Conservation (phyloP, 1,284 basidiomycete genomes). For the Farysia itapuensis region DNA sequence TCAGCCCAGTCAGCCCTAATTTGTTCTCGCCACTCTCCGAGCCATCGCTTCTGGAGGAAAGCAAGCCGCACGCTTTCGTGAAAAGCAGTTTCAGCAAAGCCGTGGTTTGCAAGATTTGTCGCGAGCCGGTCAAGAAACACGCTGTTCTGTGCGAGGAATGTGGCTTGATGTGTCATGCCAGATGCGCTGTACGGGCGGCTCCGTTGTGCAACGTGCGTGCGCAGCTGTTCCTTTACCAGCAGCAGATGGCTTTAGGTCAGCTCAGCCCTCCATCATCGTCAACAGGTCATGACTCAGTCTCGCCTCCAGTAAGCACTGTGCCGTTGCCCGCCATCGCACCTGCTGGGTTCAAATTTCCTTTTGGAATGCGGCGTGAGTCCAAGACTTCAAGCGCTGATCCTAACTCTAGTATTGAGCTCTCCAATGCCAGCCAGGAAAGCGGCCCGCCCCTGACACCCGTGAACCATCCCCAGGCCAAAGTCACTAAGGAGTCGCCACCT, state of each 20-base stretch:
- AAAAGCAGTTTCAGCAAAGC: constrained; percentile 91
- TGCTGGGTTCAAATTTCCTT: constrained; percentile 40
- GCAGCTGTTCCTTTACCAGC: constrained; percentile 59
- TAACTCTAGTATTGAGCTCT: constrained; percentile 3
- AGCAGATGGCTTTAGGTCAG: constrained; percentile 35
- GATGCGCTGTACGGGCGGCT: constrained; percentile 74
- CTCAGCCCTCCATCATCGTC: constrained; percentile 16
- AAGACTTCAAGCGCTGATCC: constrained; percentile 10
- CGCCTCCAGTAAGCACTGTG: constrained; percentile 8
- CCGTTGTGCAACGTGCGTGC: constrained; percentile 80
- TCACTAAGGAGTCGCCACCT: constrained; percentile 8
- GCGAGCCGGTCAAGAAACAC: constrained; percentile 76
- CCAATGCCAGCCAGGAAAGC: constrained; percentile 1
- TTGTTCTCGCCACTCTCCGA: constrained; percentile 17
- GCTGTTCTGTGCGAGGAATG: constrained; percentile 86
- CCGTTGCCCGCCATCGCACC: constrained; percentile 6
- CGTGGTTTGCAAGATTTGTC: constrained; percentile 82
- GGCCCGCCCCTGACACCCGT: constrained; percentile 10
- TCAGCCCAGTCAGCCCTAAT: constrained; percentile 3
- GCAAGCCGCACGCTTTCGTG: constrained; percentile 72
- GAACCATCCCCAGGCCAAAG: constrained; percentile 2
- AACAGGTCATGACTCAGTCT: constrained; percentile 11
- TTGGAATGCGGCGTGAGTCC: constrained; percentile 33
- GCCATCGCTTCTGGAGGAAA: constrained; percentile 34
- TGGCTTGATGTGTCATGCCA: constrained; percentile 80